phyloP scores from a whole-genome alignment of 192 early-diverging fungal genomes.

The Coemansia sp. region DNA sequence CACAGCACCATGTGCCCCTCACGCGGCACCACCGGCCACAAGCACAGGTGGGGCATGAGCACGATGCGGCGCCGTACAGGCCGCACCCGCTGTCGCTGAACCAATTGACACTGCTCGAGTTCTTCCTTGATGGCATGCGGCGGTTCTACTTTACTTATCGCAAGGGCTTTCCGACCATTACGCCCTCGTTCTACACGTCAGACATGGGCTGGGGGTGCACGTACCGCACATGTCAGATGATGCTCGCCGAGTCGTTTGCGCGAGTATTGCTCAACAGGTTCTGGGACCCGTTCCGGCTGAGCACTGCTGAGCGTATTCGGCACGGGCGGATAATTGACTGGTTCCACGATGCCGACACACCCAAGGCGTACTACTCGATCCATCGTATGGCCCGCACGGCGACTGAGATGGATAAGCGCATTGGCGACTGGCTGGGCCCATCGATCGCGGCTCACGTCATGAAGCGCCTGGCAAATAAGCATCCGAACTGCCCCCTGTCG shows the following conservation, averaged over 20 bases:
- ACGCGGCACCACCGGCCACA: conserved; percentile 17
- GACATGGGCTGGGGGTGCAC: conserved; percentile 61
- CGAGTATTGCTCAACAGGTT: conserved; percentile 49
- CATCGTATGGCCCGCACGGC: conserved; percentile 57
- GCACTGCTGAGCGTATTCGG: conserved; percentile 28
- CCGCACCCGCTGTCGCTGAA: conserved; percentile 50
- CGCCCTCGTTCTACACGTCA: conserved; percentile 58
- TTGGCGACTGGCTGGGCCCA: conserved; percentile 58
- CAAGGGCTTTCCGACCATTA: conserved; percentile 55
- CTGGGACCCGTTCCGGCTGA: conserved; percentile 55
- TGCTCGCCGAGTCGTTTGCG: conserved; percentile 55
- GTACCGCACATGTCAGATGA: conserved; percentile 59
- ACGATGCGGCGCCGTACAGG: conserved; percentile 8
- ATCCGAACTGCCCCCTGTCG: conserved; percentile 44
- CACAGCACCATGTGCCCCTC: conserved; percentile 40
- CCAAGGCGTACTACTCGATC: conserved; percentile 53
- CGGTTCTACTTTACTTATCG: conserved; percentile 58
- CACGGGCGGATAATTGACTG: conserved; percentile 52
- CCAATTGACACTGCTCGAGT: conserved; percentile 55
- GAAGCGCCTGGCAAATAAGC: conserved; percentile 52
- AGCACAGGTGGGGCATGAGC: background rate
- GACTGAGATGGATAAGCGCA: conserved; percentile 55
- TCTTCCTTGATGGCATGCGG: conserved; percentile 57
- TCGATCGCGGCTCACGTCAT: conserved; percentile 58
- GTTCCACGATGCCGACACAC: conserved; percentile 49